Evolutionary conservation across 179 eudicot genomes (phyloP), one percentile per base, ranked within the genome.

Genomic region (Vitellaria paradoxa): DNA sequence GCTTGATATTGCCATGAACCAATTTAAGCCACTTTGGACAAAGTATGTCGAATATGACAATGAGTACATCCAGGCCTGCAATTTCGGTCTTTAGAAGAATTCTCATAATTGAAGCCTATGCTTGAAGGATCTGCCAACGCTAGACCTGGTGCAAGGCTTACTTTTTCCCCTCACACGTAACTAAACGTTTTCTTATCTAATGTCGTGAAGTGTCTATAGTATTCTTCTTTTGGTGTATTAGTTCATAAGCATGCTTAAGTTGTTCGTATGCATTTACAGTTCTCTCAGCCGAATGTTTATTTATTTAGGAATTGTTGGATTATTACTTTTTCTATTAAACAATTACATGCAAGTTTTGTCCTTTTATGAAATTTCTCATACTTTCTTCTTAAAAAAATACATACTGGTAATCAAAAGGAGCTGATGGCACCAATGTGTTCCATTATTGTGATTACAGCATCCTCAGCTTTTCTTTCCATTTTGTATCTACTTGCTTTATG

Each of bases 1-100:
- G 97, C 94, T 92, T 23, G 94, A 89, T 72, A 92, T 90, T 74
- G 97, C 86, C 73, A 86, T 92, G 92, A 92, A 88, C 82, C 94
- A 90, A 72, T 92, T 90, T 68, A 85, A 86, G 75, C 89, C 97
- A 18, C 88, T 92, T 74, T 92, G 97, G 97, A 86, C 94, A 12
- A 87, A 89, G 77, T 81, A 86, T 60, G 94, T 92, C 20, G 97
- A 91, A 77, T 81, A 87, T 30, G 91, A 90, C 52, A 92, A 85
- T 49, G 93, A 89, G 81, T 84, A 84, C 63, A 90, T 92, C 20
- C 97, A 86, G 77, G 89, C 86, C 60, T 92, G 94, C 87, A 93
- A 95, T 82, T 95, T 95, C 30, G 87, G 86, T 72, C 73, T 79
- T 20, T 87, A 72, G 79, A 72, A 20, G 18, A 21, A 56, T 65